Evolutionary conservation across 345 rosid genomes (phyloP).

Genomic region (Gossypium australe): DNA sequence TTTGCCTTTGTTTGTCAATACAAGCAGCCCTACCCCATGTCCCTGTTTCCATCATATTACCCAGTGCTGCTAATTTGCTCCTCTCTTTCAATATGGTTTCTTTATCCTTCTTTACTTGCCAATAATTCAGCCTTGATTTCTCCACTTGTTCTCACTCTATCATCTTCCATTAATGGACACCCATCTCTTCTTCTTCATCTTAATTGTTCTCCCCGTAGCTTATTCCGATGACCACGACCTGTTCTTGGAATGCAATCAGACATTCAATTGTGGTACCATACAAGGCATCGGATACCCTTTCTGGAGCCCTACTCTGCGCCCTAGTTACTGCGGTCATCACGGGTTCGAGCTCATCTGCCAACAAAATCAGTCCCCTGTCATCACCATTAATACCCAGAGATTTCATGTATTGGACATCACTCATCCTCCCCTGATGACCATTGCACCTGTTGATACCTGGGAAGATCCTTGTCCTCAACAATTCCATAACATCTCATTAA

Average conservation of each 20-base stretch:
- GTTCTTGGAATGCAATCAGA: slow-evolving; percentile 21
- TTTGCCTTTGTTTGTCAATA: neutral
- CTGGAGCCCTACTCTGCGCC: slow-evolving; percentile 29
- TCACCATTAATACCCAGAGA: neutral
- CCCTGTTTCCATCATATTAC: neutral
- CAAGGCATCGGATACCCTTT: slow-evolving; percentile 39
- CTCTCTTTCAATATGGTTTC: neutral
- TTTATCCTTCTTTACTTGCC: neutral
- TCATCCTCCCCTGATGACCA: neutral
- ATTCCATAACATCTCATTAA: neutral
- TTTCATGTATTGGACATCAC: slow-evolving; percentile 7
- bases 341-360: slow-evolving; percentile 32
- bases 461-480: slow-evolving; percentile 14
- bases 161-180: neutral
- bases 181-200: slow-evolving; percentile 15
- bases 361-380: neutral
- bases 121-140: neutral
- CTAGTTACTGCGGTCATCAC: slow-evolving; percentile 27
- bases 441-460: slow-evolving; percentile 17
- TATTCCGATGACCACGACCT: slow-evolving; percentile 13
- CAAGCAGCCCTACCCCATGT: neutral
- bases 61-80: neutral
- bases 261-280: slow-evolving; percentile 30
- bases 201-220: slow-evolving; percentile 21
- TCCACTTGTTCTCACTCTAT: neutral